phyloP scores from a whole-genome alignment of 108 stramenopile species.

The Skeletonema marinoi region DNA sequence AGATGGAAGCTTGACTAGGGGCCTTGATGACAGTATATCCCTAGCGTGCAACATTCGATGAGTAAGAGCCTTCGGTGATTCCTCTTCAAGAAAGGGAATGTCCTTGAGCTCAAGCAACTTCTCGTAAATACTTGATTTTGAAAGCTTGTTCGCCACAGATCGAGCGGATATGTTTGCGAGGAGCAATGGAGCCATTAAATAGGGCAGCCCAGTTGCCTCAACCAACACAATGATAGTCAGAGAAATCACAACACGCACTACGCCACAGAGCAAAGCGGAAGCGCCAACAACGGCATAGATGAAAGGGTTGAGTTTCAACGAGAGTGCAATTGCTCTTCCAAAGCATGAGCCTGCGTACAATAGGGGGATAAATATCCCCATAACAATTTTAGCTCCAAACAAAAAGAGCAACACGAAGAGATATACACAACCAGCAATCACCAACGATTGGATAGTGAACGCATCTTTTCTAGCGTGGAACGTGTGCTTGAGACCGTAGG shows the following conservation, averaged over 20 bases:
- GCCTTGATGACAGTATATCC: neutral
- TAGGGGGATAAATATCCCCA: conserved; percentile 73
- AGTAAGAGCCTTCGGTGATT: conserved; percentile 1
- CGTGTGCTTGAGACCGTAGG: neutral
- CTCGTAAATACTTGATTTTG: conserved; percentile 78
- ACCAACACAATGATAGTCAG: conserved; percentile 85
- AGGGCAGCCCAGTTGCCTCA: conserved; percentile 81
- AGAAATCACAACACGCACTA: conserved; percentile 87
- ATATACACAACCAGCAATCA: conserved; percentile 29
- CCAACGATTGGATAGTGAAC: conserved; percentile 51
- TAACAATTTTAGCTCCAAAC: conserved; percentile 75
- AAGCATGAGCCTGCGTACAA: conserved; percentile 58
- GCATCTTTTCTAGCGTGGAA: conserved; percentile 56
- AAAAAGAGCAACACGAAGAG: neutral
- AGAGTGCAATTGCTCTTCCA: conserved; percentile 58
- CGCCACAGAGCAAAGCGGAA: conserved; percentile 77
- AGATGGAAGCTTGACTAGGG: neutral
- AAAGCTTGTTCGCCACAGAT: conserved; percentile 54
- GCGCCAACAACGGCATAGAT: conserved; percentile 86
- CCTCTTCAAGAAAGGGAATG: conserved; percentile 43
- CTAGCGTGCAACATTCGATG: conserved; percentile 6
- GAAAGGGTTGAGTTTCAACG: conserved; percentile 21
- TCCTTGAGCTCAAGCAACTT: conserved; percentile 64
- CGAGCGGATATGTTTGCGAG: conserved; percentile 73
- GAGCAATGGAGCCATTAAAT: conserved; percentile 74